Conservation (phyloP, 257 asterid species). For the Linderniella brevidens region DNA sequence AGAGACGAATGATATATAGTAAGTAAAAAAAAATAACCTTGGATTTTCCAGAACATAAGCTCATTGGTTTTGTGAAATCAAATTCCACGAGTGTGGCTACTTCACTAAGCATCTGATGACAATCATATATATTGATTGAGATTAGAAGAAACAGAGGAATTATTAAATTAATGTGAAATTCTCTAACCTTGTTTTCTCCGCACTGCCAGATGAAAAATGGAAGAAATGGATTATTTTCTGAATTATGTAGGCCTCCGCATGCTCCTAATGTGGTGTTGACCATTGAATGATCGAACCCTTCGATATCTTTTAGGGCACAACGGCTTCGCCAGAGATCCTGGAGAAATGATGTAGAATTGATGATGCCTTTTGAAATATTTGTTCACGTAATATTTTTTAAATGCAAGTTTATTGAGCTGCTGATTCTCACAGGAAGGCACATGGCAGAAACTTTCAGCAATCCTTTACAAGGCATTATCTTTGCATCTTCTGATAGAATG, state of each 20-base stretch:
- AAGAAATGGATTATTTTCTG: conserved; percentile 51
- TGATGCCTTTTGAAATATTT: background rate
- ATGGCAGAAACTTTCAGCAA: conserved; percentile 75
- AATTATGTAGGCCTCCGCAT: conserved; percentile 61
- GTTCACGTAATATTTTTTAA: background rate
- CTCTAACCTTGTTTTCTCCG: conserved; percentile 54
- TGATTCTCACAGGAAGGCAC: conserved; percentile 61
- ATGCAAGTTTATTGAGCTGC: background rate
- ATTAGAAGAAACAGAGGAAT: background rate
- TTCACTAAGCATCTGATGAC: conserved; percentile 56
- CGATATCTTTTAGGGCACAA: conserved; percentile 52
- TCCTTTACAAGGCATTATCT: conserved; percentile 74
- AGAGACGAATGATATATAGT: too few species aligned
- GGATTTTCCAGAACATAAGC: conserved; percentile 54
- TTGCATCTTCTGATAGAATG: conserved; percentile 43
- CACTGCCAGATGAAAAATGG: conserved; percentile 68
- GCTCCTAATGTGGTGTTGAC: conserved; percentile 71
- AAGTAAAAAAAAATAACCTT: conserved; percentile 31
- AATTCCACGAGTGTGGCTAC: conserved; percentile 52
- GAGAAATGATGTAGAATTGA: background rate
- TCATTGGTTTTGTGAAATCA: conserved; percentile 49
- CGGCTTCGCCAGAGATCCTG: conserved; percentile 93
- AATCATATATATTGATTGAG: background rate
- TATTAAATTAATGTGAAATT: conserved; percentile 6
- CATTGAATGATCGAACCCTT: conserved; percentile 71